Base-by-base conservation (phyloP, 1,284 basidiomycete species). In the Sporisorium graminicola region DNA sequence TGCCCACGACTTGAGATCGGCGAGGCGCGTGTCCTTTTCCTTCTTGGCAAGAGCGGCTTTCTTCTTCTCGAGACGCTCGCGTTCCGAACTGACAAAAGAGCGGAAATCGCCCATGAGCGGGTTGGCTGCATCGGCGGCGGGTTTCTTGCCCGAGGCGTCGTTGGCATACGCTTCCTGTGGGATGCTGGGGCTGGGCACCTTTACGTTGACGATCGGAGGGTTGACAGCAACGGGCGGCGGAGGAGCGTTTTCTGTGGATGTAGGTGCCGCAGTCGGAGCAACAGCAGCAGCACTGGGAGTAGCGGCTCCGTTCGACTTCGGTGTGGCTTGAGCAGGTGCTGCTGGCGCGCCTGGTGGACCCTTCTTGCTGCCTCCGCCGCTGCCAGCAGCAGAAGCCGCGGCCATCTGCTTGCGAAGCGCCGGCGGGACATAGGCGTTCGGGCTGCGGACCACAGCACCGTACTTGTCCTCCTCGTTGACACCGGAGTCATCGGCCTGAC, bases 401-500 rank as follows among this genome's bases (percentile, higher is more conserved):
- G 74, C 81, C 33, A 84, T 79, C 44, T 82, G 81, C 4, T 85
- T 83, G 72, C 89, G 90, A 31, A 94, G 93, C 64, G 91, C 93
- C 13, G 95, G 94, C 47, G 96, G 95, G 43, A 98, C 90, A 83
- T 99, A 98, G 29, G 96, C 95, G 81, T 92, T 93, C 22, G 91
- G 89, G 51, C 91, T 89, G 65, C 96, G 92, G 52, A 93, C 91
- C 43, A 99, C 96, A 37, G 94, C 94, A 69, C 94, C 93, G 86
- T 95, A 98, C 93, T 94, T 95, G 88, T 98, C 95, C 87, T 98
- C 97, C 87, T 99, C 96, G 85, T 96, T 94, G 65, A 89, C 86
- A 27, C 92, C 91, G 16, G 76, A 70, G 72, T 89, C 91, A 79
- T 93, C 92, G 78, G 92, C 92, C 79, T 92, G 86, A 53, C 91